phyloP scores from a whole-genome alignment of 2,329 filamentous ascomycete genomes.

The Trichophaea hybrida region DNA sequence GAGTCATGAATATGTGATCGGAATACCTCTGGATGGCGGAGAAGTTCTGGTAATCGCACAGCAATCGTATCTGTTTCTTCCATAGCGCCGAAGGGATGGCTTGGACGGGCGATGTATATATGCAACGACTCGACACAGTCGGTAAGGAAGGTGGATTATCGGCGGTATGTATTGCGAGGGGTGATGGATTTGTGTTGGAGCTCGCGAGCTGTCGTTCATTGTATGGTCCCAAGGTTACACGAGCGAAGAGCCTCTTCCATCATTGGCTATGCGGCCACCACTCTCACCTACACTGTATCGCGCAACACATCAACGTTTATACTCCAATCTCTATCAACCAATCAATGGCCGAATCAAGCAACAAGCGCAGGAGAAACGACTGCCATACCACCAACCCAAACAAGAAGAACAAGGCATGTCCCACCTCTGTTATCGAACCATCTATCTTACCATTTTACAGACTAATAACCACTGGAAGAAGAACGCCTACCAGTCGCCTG shows the following conservation, averaged over 20 bases:
- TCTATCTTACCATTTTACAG: conserved; percentile 1
- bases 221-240: not conserved
- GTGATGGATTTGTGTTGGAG: not conserved
- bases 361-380: conserved; percentile 4
- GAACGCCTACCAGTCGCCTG: conserved; percentile 15
- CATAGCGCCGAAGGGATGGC: conserved; percentile 33
- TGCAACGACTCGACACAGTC: not conserved
- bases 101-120: not conserved
- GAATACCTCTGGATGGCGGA: conserved; percentile 68
- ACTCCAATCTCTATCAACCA: not conserved
- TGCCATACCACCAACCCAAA: conserved; percentile 7
- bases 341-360: not conserved
- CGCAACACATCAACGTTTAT: not conserved
- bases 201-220: too few species aligned
- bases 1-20: not conserved
- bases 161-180: not conserved
- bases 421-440: not conserved
- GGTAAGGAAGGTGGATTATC: too few species aligned
- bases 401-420: conserved; percentile 18
- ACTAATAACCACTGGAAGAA: conserved; percentile 17
- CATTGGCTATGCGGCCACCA: too few species aligned
- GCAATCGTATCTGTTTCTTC: conserved; percentile 47
- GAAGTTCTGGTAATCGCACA: conserved; percentile 77
- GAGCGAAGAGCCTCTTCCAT: not conserved
- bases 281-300: not conserved